Conservation (phyloP, 768 basidiomycete genomes). For the Ramaria sp. region DNA sequence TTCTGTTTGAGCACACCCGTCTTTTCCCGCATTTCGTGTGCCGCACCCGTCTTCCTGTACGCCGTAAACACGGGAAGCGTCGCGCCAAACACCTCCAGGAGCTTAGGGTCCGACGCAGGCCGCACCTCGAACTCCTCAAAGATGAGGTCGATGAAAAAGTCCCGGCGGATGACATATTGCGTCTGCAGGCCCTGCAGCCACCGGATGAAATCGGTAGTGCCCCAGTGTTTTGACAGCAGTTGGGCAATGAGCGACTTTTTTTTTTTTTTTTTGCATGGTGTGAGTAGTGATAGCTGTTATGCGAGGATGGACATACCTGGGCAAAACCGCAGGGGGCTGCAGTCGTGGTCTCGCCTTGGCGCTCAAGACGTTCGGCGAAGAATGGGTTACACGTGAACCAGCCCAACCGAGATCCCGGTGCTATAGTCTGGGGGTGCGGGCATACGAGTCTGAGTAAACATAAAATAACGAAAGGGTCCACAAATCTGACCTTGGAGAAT, state of each 20-base stretch:
- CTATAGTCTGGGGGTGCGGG: conserved; percentile 44
- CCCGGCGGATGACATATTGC: conserved; percentile 48
- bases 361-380: conserved; percentile 66
- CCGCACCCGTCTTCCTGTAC: conserved; percentile 23
- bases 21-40: conserved; percentile 31
- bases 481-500: conserved; percentile 50
- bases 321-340: conserved; percentile 66
- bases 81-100: conserved; percentile 20
- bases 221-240: conserved; percentile 51
- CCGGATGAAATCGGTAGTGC: conserved; percentile 57
- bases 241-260: conserved; percentile 48
- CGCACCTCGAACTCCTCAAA: conserved; percentile 51
- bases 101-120: conserved; percentile 18
- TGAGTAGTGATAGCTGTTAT: background rate
- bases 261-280: too few relatives aligned
- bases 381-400: conserved; percentile 71
- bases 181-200: conserved; percentile 64
- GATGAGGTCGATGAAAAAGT: conserved; percentile 55
- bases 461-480: background rate
- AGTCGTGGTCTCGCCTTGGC: conserved; percentile 55
- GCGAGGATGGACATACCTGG: conserved; percentile 30
- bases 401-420: conserved; percentile 67
- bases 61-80: conserved; percentile 36
- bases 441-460: conserved; percentile 9
- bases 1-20: conserved; percentile 11